phyloP scores from a whole-genome alignment of 2,329 filamentous ascomycete species.

The Aspergillus alliaceus region DNA sequence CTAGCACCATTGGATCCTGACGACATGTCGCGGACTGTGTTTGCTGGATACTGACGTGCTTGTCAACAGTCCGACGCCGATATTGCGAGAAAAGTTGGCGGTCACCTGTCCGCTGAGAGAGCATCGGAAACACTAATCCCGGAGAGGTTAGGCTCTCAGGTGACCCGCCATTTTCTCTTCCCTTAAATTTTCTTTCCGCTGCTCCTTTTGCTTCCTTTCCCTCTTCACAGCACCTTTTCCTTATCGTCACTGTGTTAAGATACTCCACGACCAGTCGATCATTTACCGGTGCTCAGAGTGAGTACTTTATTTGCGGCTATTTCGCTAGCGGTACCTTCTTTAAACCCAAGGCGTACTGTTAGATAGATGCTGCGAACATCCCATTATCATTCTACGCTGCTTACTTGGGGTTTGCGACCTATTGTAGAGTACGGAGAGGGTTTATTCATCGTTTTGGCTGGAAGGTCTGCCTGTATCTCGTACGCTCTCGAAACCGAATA shows the following conservation, averaged over 20 bases:
- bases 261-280: constrained; percentile 76
- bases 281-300: constrained; percentile 87
- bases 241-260: constrained; percentile 86
- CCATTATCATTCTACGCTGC: not conserved
- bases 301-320: constrained; percentile 67
- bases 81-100: constrained; percentile 40
- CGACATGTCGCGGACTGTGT: constrained; percentile 33
- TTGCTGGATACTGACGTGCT: constrained; percentile 18
- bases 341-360: constrained; percentile 76
- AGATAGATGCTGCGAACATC: constrained; percentile 94
- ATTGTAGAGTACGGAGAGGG: not conserved
- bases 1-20: constrained; percentile 42
- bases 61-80: constrained; percentile 16
- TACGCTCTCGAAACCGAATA: not conserved
- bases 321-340: constrained; percentile 97
- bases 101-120: constrained; percentile 29
- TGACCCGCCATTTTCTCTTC: constrained; percentile 27
- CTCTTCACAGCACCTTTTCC: constrained; percentile 70
- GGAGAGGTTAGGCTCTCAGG: constrained; percentile 21
- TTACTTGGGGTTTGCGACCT: not conserved
- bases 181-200: constrained; percentile 17
- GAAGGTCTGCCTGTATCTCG: not conserved
- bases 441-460: not conserved
- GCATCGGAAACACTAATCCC: constrained; percentile 25
- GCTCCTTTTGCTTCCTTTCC: constrained; percentile 36